Base-by-base conservation (phyloP, 2,329 filamentous ascomycete genomes). In the Fonsecaea pedrosoi region DNA sequence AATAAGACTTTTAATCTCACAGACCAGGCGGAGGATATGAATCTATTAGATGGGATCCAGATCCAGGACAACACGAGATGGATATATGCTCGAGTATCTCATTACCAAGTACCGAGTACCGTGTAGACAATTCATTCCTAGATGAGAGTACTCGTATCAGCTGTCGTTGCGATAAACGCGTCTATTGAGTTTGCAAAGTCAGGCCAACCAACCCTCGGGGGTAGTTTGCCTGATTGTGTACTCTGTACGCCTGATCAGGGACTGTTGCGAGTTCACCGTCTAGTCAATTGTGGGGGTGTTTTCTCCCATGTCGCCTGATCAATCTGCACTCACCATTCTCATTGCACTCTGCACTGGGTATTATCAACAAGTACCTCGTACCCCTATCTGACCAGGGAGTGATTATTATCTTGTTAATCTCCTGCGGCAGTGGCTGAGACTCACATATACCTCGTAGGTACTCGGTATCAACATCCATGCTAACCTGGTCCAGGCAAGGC, bases 341-440 rank as follows among this genome's bases (percentile, higher is more conserved):
- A 25, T 25, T 3, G 25, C 25, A 25, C 25, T 25, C 25, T 25
- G 25, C 3, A 25, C 25, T 25, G 25, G 25, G 25, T 2, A 25
- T 25, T 25, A 25, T 25, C 25, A 25, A 25, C 25, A 25, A 25
- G 25, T 25, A 10, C 4, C 37, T 13, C 37, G 25, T 25, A 10
- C 4, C 37, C 13, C 37, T 8, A 40, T 40, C 9, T 10, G 21
- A 21, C 45, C 18, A 50, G 45, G 18, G 18, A 10, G 8, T 21
- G 18, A 48, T 25, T 25, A 8, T 25, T 21, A 21, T 21, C 21
- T 21, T 21, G 21, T 21, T 25, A 25, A 25, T 25, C 42, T 18
- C n/a, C 10, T 48, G 45, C 45, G n/a, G 45, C 45, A 50, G 45
- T 50, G 45, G 45, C 45, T 50, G 18, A 50, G 45, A 50, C 45